Evolutionary conservation across 1,284 basidiomycete genomes (phyloP).

Genomic region (Golubevia sp.): DNA sequence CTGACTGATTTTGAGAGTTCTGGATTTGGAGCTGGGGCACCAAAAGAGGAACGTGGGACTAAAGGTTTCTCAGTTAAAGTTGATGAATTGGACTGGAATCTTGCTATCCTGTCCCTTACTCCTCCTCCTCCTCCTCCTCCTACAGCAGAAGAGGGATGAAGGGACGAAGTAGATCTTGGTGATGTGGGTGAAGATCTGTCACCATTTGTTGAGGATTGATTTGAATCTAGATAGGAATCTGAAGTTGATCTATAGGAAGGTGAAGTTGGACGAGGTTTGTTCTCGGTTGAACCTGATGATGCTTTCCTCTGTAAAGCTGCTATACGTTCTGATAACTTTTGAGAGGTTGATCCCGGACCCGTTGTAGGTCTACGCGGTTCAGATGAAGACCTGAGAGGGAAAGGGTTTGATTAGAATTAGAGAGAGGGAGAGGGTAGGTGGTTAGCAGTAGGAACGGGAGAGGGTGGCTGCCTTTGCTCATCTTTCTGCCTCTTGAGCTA

Average conservation of each 20-base stretch:
- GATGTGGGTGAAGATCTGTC: too few species aligned
- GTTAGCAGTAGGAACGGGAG: too few species aligned
- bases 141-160: background rate
- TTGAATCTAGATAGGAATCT: too few species aligned
- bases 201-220: too few species aligned
- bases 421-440: too few species aligned
- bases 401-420: too few species aligned
- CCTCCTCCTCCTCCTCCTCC: slow-evolving; percentile 7
- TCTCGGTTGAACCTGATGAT: slow-evolving; percentile 19
- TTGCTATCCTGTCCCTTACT: slow-evolving; percentile 43
- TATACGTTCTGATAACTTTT: slow-evolving; percentile 42
- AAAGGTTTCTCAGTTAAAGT: slow-evolving; percentile 25
- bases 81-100: slow-evolving; percentile 31
- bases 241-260: slow-evolving; percentile 12
- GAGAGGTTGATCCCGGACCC: too few species aligned
- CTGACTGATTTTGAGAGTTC: slow-evolving; percentile 25
- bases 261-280: slow-evolving; percentile 15
- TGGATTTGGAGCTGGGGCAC: slow-evolving; percentile 40
- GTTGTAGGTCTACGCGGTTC: too few species aligned
- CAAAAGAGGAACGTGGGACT: slow-evolving; percentile 45
- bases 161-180: too few species aligned
- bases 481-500: too few species aligned
- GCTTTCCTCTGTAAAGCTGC: slow-evolving; percentile 45
- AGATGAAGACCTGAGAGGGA: too few species aligned
- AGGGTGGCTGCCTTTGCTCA: too few species aligned